These are phyloP conservation scores for Cyclotella baltica DNA, from an alignment of 108 stramenopile species.

Conservation along the genomic window DNA sequence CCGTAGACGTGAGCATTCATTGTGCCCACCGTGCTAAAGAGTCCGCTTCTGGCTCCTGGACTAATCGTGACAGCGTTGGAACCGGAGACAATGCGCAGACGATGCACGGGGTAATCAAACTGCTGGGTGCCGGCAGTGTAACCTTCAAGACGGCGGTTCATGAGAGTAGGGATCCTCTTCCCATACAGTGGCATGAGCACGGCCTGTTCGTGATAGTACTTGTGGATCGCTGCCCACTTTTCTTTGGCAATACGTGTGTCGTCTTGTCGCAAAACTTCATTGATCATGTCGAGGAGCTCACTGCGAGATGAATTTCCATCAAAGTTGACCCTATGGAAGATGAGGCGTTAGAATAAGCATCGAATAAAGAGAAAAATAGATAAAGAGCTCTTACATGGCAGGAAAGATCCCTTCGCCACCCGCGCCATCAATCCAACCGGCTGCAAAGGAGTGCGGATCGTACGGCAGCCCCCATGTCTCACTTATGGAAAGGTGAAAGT, in stretches of 20 bases:
- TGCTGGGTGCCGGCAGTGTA: conserved; percentile 62
- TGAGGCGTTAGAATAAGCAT: neutral
- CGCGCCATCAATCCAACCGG: conserved; percentile 51
- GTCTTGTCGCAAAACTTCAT: conserved; percentile 35
- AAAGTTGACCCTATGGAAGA: neutral
- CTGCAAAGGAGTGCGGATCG: conserved; percentile 59
- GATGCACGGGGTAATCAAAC: conserved; percentile 70
- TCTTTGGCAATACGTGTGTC: conserved; percentile 3
- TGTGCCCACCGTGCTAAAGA: conserved; percentile 56
- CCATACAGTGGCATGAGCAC: conserved; percentile 62
- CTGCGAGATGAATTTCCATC: neutral
- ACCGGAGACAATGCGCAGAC: conserved; percentile 39
- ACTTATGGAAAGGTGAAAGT: conserved; percentile 61
- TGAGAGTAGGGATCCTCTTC: conserved; percentile 55
- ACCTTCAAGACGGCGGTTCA: conserved; percentile 57
- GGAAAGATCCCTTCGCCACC: neutral
- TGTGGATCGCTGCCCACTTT: conserved; percentile 55
- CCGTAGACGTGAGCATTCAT: conserved; percentile 62
- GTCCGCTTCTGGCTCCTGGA: conserved; percentile 61
- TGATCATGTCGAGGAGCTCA: neutral
- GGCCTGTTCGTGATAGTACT: conserved; percentile 54
- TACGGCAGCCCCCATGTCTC: conserved; percentile 71
- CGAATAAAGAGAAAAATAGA: too few species aligned
- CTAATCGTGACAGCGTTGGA: conserved; percentile 49
- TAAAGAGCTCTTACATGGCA: too few species aligned